phyloP scores from a whole-genome alignment of 1,284 basidiomycete species.

The Puccinia hordei region DNA sequence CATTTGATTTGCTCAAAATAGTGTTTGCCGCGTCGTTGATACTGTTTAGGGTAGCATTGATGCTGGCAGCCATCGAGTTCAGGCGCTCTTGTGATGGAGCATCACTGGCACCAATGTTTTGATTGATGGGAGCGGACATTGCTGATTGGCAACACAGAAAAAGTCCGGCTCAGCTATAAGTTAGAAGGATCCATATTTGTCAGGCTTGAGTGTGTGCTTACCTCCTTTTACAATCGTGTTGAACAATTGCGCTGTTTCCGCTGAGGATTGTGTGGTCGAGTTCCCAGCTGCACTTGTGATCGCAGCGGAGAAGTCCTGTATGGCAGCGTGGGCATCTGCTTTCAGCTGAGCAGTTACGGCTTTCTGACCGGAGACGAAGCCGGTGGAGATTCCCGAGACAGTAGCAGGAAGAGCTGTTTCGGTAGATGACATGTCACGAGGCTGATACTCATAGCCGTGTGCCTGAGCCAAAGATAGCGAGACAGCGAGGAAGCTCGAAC shows the following conservation, averaged over 20 bases:
- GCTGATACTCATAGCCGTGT: slow-evolving; percentile 12
- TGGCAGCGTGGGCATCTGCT: slow-evolving; percentile 41
- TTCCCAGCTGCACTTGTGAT: slow-evolving; percentile 15
- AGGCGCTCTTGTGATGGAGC: slow-evolving; percentile 38
- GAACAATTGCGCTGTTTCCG: slow-evolving; percentile 44
- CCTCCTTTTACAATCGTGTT: slow-evolving; percentile 48
- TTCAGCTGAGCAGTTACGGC: slow-evolving; percentile 33
- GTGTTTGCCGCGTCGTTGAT: slow-evolving; percentile 37
- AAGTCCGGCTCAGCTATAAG: not conserved
- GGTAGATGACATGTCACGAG: not conserved
- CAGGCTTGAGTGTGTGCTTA: slow-evolving; percentile 4
- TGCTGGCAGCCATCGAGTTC: slow-evolving; percentile 33
- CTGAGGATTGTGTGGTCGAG: slow-evolving; percentile 48
- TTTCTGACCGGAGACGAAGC: slow-evolving; percentile 17
- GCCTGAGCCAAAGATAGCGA: not conserved
- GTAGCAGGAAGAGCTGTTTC: slow-evolving; percentile 1
- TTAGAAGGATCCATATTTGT: too few relatives aligned
- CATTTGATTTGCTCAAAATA: slow-evolving; percentile 29
- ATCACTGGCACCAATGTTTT: slow-evolving; percentile 24
- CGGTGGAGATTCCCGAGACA: slow-evolving; percentile 36
- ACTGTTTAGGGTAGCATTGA: slow-evolving; percentile 45
- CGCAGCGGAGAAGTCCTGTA: slow-evolving; percentile 19
- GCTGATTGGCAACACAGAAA: not conserved
- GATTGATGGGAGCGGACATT: slow-evolving; percentile 33
- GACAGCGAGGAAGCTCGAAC: not conserved